Conservation (phyloP, 2,329 filamentous ascomycete genomes). For the Emydomyces testavorans region DNA sequence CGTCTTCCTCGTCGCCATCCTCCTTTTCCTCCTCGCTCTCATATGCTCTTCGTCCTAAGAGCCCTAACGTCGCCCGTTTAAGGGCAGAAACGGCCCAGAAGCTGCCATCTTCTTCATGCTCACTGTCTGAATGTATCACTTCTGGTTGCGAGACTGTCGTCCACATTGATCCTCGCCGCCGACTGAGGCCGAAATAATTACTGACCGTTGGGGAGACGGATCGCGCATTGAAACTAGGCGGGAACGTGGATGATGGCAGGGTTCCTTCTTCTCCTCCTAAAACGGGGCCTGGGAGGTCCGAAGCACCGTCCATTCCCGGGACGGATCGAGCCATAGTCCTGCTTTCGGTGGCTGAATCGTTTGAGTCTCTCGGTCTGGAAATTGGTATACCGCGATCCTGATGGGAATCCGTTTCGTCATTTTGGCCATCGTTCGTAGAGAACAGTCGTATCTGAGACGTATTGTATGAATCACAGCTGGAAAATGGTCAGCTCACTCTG, state of each 20-base stretch:
- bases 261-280: not conserved
- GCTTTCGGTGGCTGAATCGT: not conserved
- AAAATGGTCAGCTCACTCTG: slow-evolving; percentile 2
- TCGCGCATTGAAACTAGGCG: slow-evolving; percentile 5
- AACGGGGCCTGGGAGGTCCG: not conserved
- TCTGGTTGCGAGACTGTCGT: slow-evolving; percentile 6
- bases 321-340: slow-evolving; percentile 3
- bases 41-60: slow-evolving; percentile 6
- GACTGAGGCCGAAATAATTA: slow-evolving; percentile 14
- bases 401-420: slow-evolving; percentile 14
- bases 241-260: not conserved
- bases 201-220: slow-evolving; percentile 11
- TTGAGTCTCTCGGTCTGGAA: not conserved
- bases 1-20: slow-evolving; percentile 2
- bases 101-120: slow-evolving; percentile 4
- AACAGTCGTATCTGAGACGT: slow-evolving; percentile 35
- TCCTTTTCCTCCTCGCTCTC: slow-evolving; percentile 3
- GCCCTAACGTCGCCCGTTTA: slow-evolving; percentile 3
- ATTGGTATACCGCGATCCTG: slow-evolving; percentile 21
- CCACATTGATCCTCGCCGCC: slow-evolving; percentile 11
- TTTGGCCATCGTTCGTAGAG: slow-evolving; percentile 3
- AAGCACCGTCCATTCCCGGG: not conserved
- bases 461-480: slow-evolving; percentile 38
- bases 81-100: slow-evolving; percentile 9
- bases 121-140: slow-evolving; percentile 8